Evolutionary conservation across 1,139 yeast species (phyloP), one percentile per base, ranked within the genome.

Genomic region (Taphrina confusa): DNA sequence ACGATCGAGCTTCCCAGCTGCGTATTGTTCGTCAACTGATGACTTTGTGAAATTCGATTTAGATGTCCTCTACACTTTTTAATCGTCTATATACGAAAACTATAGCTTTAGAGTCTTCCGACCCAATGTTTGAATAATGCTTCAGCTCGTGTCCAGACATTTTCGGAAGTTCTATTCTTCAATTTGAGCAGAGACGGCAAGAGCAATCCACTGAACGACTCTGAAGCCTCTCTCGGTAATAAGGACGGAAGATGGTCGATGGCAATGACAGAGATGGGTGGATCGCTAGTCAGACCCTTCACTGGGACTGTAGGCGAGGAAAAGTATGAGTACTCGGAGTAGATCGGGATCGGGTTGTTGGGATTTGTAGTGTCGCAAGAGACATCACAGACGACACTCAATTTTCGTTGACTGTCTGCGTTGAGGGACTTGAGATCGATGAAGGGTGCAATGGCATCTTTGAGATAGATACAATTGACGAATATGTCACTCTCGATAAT

Each of bases 321-420:
- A 76, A 92, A 92, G 12, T 86, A 91, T 31, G 98, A 92, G 61
- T 96, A 95, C 67, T 88, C 79, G 33, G 82, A 78, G 75, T 92
- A 94, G 61, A 92, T 92, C 65, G 98, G 98, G 65, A 92, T 82
- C 64, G 98, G 98, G 76, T 92, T 92, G 78, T 90, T 94, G 63
- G 97, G 97, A 74, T 92, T 94, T 61, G 98, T 92, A 57, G 97
- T 92, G 75, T 94, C 98, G 62, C 98, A 98, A 62, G 96, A 88
- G 62, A 92, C 98, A 74, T 92, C 98, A 57, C 92, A 97, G 66
- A 94, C 89, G 20, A 94, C 88, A 73, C 92, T 84, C 71, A 92
- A 81, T 67, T 80, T 84, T 82, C 98, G 87, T 61, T 73, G 75
- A 75, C 87, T 86, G 72, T 92, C 80, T 63, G 81, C 73, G 34